Conservation (phyloP, 805 yeast species). For the Lipomyces sp. region DNA sequence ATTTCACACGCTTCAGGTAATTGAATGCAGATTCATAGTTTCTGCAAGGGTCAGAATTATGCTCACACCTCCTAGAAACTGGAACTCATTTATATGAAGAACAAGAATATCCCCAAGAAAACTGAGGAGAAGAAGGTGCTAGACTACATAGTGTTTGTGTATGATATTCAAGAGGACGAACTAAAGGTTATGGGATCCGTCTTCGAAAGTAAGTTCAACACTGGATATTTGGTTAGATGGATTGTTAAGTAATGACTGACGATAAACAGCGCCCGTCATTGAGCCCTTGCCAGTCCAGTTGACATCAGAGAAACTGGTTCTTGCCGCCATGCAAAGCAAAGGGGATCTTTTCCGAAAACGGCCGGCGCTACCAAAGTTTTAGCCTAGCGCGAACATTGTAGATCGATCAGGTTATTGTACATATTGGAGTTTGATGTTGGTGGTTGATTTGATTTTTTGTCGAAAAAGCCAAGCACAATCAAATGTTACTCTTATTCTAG, state of each 20-base stretch:
- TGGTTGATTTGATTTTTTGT: not conserved
- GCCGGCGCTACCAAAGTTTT: constrained; percentile 23
- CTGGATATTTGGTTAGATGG: not conserved
- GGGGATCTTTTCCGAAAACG: constrained; percentile 33
- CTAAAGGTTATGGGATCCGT: constrained; percentile 30
- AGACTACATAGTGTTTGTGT: constrained; percentile 29
- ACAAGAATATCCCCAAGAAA: constrained; percentile 18
- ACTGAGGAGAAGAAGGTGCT: constrained; percentile 18
- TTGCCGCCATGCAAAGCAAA: constrained; percentile 24
- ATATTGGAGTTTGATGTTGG: constrained; percentile 2
- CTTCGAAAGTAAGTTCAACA: constrained; percentile 29
- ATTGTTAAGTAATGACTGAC: not conserved
- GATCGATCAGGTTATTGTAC: constrained; percentile 7
- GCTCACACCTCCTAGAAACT: constrained; percentile 11
- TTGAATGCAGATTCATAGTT: not conserved
- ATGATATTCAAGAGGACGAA: constrained; percentile 20
- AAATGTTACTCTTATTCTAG: not conserved
- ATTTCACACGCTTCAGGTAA: constrained; percentile 29
- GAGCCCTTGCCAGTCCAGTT: constrained; percentile 25
- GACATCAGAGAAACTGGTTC: not conserved
- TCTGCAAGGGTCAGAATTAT: not conserved
- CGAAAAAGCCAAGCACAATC: not conserved
- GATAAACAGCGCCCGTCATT: constrained; percentile 20
- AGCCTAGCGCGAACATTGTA: constrained; percentile 1
- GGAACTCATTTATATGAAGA: constrained; percentile 21